phyloP scores from a whole-genome alignment of 2,329 filamentous ascomycete species.

The Monilinia aucupariae region DNA sequence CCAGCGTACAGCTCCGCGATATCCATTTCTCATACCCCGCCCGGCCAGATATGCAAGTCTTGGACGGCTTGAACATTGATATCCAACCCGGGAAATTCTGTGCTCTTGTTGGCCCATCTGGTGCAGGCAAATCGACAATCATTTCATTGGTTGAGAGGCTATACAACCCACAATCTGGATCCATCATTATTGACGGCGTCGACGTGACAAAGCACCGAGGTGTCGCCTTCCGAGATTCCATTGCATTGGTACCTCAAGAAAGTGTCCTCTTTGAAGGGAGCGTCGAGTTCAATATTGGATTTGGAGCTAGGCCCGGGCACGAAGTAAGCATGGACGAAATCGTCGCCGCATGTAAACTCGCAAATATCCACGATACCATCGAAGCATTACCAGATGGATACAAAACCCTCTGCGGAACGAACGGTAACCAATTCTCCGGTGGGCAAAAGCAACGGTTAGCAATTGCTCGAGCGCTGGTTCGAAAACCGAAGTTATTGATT shows the following conservation, averaged over 20 bases:
- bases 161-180: conserved; percentile 38
- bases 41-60: conserved; percentile 52
- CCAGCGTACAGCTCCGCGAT: conserved; percentile 48
- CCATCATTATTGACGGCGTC: conserved; percentile 27
- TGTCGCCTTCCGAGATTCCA: conserved; percentile 45
- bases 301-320: conserved; percentile 50
- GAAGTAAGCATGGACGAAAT: conserved; percentile 53
- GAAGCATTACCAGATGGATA: conserved; percentile 58
- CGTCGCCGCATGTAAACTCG: conserved; percentile 53
- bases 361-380: conserved; percentile 67
- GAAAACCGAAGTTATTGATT: conserved; percentile 65
- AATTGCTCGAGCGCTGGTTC: conserved; percentile 70
- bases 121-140: conserved; percentile 63
- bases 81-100: conserved; percentile 56
- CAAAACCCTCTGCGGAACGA: conserved; percentile 59
- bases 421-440: conserved; percentile 67
- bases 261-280: conserved; percentile 53
- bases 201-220: conserved; percentile 43
- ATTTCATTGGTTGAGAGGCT: conserved; percentile 51
- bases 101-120: conserved; percentile 60
- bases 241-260: conserved; percentile 54
- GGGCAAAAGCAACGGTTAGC: conserved; percentile 74
- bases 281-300: conserved; percentile 50
- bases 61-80: conserved; percentile 51
- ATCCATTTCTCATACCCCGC: conserved; percentile 63